A percentile compares a stretch with the other conserved stretches of the same genome.
Conservation (phyloP, 352 stramenopile genomes). For the Phytopythium oedochilum region DNA sequence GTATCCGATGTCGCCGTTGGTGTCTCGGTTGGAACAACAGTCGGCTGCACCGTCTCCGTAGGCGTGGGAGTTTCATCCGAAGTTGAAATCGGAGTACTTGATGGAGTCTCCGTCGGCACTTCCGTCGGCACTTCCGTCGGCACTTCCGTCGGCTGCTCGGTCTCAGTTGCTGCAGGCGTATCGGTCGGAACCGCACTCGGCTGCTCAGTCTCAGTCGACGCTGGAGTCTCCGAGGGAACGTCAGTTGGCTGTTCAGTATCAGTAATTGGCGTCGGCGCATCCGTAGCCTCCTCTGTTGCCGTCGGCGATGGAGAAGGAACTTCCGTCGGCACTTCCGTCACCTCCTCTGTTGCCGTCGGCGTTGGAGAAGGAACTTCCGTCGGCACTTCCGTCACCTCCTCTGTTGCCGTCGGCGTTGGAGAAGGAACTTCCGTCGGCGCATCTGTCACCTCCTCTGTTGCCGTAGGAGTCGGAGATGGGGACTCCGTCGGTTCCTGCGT, state of each 20-base stretch:
- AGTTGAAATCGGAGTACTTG: slow-evolving; percentile 3
- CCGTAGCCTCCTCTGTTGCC: slow-evolving; percentile 5
- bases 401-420: neutral
- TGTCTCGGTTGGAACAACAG: neutral
- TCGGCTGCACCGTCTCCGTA: slow-evolving; percentile 1
- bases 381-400: neutral
- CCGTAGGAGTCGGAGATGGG: slow-evolving; percentile 1
- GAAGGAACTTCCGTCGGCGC: slow-evolving; percentile 3
- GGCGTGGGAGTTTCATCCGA: slow-evolving; percentile 1
- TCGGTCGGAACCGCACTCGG: neutral
- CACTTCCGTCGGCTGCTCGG: neutral
- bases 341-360: slow-evolving; percentile 3
- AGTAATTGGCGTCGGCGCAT: neutral
- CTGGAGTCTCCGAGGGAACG: slow-evolving; percentile 1
- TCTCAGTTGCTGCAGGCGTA: neutral
- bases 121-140: neutral
- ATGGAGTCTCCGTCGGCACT: slow-evolving; percentile 6
- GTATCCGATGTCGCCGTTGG: neutral
- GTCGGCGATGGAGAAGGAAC: slow-evolving; percentile 1
- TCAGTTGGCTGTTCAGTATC: neutral
- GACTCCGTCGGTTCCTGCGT: slow-evolving; percentile 3
- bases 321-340: slow-evolving; percentile 5
- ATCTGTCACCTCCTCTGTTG: slow-evolving; percentile 1
- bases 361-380: slow-evolving; percentile 1
- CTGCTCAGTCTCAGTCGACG: neutral